phyloP scores from a whole-genome alignment of 345 rosid genomes.

The Limnanthes douglasii region DNA sequence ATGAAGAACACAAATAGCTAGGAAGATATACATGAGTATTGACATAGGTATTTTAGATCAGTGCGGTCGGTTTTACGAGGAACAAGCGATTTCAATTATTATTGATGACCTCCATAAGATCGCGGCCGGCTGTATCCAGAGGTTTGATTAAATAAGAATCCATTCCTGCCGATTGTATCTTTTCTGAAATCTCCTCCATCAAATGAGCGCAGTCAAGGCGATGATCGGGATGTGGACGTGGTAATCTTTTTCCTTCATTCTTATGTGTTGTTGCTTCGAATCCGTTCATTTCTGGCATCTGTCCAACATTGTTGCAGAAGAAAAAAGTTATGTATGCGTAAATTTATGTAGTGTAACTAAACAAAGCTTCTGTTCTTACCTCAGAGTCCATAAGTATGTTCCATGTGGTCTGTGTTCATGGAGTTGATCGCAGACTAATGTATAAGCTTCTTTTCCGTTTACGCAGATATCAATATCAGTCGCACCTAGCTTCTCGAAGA shows the following conservation, averaged over 20 bases:
- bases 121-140: conserved; percentile 7
- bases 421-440: conserved; percentile 16
- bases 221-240: conserved; percentile 52
- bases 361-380: conserved; percentile 16
- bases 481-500: conserved; percentile 42
- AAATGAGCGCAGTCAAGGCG: conserved; percentile 42
- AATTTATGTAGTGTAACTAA: background rate
- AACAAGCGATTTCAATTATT: no score
- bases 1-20: no score
- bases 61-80: no score
- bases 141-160: conserved; percentile 39
- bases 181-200: conserved; percentile 16
- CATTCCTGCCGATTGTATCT: conserved; percentile 77
- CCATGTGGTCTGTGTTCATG: conserved; percentile 9
- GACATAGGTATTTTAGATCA: no score
- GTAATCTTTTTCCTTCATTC: conserved; percentile 31
- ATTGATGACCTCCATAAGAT: conserved; percentile 19
- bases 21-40: no score
- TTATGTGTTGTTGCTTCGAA: conserved; percentile 52
- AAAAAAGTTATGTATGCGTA: background rate
- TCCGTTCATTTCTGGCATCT: conserved; percentile 80
- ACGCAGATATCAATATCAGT: conserved; percentile 19
- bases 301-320: background rate
- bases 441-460: conserved; percentile 43
- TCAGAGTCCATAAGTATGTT: conserved; percentile 76